Conservation (phyloP, 495 filamentous ascomycete species). For the Penicillium odoratum region DNA sequence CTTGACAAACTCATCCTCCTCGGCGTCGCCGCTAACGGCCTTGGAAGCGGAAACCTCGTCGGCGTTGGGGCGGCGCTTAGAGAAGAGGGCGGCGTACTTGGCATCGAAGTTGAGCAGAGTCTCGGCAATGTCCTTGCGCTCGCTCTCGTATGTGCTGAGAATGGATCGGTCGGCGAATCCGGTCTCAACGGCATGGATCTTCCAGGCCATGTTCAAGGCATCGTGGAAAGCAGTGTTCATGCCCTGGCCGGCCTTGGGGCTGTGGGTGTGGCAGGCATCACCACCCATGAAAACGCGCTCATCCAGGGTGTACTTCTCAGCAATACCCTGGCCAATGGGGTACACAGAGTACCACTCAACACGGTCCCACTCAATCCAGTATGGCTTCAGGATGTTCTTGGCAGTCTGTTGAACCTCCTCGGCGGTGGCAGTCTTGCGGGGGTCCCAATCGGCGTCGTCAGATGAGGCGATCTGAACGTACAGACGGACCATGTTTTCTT, state of each 20-base stretch:
- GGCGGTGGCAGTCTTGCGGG: conserved; percentile 49
- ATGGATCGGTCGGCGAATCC: conserved; percentile 60
- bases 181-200: conserved; percentile 66
- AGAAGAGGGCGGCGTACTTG: conserved; percentile 65
- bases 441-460: conserved; percentile 58
- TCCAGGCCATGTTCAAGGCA: conserved; percentile 76
- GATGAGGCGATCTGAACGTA: conserved; percentile 74
- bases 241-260: conserved; percentile 64
- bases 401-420: conserved; percentile 64
- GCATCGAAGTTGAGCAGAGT: conserved; percentile 74
- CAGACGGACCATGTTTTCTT: conserved; percentile 75
- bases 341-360: conserved; percentile 65
- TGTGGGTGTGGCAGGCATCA: conserved; percentile 67
- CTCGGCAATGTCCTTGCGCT: conserved; percentile 68
- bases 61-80: conserved; percentile 56
- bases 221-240: conserved; percentile 57
- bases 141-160: conserved; percentile 68
- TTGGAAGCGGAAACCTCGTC: conserved; percentile 53
- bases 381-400: conserved; percentile 61
- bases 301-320: conserved; percentile 58
- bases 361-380: conserved; percentile 55
- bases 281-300: conserved; percentile 62
- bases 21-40: conserved; percentile 29
- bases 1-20: conserved; percentile 63
- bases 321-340: conserved; percentile 62